A percentile compares a stretch with the other conserved stretches of the same genome.
Conservation (phyloP, 2,329 filamentous ascomycete genomes). For the Alternaria triticina region DNA sequence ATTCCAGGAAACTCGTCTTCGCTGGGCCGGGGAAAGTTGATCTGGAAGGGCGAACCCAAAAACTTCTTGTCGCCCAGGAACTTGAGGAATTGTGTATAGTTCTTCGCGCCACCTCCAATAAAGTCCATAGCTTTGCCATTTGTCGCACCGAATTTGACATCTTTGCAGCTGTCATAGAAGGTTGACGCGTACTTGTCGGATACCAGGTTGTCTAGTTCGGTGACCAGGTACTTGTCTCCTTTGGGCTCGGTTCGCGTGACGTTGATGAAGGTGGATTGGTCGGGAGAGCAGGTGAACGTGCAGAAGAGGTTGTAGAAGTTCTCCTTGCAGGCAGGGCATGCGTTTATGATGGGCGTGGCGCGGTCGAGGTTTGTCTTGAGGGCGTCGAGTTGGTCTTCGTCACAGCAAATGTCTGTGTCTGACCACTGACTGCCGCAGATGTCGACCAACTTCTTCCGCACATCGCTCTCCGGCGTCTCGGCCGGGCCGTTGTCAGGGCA, state of each 20-base stretch:
- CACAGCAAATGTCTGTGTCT: constrained; percentile 84
- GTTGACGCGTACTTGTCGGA: constrained; percentile 82
- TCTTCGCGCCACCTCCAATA: constrained; percentile 92
- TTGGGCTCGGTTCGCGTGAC: constrained; percentile 76
- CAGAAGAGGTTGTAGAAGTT: constrained; percentile 99
- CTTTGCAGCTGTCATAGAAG: constrained; percentile 97
- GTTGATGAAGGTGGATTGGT: constrained; percentile 95
- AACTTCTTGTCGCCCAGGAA: constrained; percentile 93
- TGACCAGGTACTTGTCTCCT: constrained; percentile 71
- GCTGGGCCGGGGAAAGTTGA: constrained; percentile 78
- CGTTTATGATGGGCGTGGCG: constrained; percentile 86
- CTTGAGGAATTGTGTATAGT: constrained; percentile 84
- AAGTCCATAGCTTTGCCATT: constrained; percentile 94
- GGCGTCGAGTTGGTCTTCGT: constrained; percentile 77
- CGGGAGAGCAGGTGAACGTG: constrained; percentile 96
- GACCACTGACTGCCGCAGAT: constrained; percentile 90
- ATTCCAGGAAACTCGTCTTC: constrained; percentile 71
- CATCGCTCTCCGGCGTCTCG: constrained; percentile 71
- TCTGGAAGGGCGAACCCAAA: constrained; percentile 94
- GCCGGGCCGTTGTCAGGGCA: constrained; percentile 91
- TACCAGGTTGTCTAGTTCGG: constrained; percentile 88
- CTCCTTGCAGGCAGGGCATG: constrained; percentile 94
- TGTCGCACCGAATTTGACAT: constrained; percentile 96
- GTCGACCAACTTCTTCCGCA: constrained; percentile 78
- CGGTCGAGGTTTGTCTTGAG: constrained; percentile 85